Base-by-base conservation (phyloP, 2,329 filamentous ascomycete genomes). In the Exophiala aquamarina region DNA sequence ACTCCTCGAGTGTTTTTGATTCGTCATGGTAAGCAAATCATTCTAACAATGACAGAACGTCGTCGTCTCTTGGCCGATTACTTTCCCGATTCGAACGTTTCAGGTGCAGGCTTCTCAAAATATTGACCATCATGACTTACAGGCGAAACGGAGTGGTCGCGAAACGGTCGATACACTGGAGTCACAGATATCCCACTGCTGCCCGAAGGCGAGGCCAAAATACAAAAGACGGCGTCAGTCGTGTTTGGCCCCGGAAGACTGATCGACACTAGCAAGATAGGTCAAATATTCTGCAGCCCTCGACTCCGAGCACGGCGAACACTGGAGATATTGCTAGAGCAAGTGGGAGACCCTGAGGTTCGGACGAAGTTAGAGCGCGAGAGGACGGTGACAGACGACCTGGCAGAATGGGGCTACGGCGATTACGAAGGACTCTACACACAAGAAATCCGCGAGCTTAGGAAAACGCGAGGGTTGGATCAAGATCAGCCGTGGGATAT, bases 381-480 rank as follows among this genome's bases (percentile, higher is more conserved):
- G 29, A 41, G 31, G 4, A 53, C 52, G 0, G 41, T 51, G 23
- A 81, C 76, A 2, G 73, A 78, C 33, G 47, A 64, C 66, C 66
- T 84, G 34, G 67, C 73, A 2, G 81, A 84, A 61, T 84, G 81
- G 81, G 75, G 79, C 50, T 84, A 84, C 63, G 81, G 81, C 36
- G 67, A 74, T 49, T 84, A 84, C 60, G 81, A 84, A 61, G 81
- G 81, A 9, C 61, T 82, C 18, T 71, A 71, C 36, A 70, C 68
- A 6, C 59, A 66, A n/a, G 66, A 79, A 56, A 83, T 84, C 41
- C 66, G 67, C 11, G 60, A 66, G 20, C 55, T 66, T 50, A 69
- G 80, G 48, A 65, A 69, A 52, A 56, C 70, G 45, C 64, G 68
- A 7, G 77, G 77, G 0, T 62, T 79, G 14, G 77, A 80, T 57